Conservation (phyloP, 306 rosid species). For the Acacia acuminata region DNA sequence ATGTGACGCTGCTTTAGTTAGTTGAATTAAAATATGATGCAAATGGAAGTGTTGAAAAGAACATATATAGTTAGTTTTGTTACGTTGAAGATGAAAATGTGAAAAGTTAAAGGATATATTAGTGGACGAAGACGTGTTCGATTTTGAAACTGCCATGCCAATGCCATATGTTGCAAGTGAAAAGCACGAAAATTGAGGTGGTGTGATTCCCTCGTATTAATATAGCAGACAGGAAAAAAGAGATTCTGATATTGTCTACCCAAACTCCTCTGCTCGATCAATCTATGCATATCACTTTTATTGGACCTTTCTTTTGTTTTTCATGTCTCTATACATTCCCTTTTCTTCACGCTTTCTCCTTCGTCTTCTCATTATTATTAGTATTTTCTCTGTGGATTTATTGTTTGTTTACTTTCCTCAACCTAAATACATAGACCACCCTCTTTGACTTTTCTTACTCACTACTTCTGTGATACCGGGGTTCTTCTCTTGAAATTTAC, state of each 20-base stretch:
- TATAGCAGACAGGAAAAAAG: background rate
- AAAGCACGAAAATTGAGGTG: constrained; percentile 16
- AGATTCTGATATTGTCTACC: constrained; percentile 10
- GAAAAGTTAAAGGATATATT: background rate
- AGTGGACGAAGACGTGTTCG: constrained; percentile 4
- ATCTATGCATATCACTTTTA: background rate
- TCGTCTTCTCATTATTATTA: background rate
- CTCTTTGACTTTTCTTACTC: background rate
- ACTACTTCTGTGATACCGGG: background rate
- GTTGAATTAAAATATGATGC: background rate
- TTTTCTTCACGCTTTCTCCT: background rate
- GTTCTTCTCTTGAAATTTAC: background rate
- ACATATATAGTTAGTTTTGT: constrained; percentile 4
- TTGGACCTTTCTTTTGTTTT: background rate
- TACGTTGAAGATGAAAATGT: background rate
- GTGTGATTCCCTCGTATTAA: background rate
- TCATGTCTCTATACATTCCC: background rate
- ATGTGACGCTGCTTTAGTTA: constrained; percentile 26
- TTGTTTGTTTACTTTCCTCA: background rate
- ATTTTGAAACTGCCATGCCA: constrained; percentile 24
- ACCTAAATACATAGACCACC: background rate
- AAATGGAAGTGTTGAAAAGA: constrained; percentile 15
- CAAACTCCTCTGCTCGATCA: constrained; percentile 4
- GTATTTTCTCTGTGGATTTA: background rate
- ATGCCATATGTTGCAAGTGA: background rate